Base-by-base conservation (phyloP, 2,329 filamentous ascomycete genomes). In the Lasiodiplodia citricola region DNA sequence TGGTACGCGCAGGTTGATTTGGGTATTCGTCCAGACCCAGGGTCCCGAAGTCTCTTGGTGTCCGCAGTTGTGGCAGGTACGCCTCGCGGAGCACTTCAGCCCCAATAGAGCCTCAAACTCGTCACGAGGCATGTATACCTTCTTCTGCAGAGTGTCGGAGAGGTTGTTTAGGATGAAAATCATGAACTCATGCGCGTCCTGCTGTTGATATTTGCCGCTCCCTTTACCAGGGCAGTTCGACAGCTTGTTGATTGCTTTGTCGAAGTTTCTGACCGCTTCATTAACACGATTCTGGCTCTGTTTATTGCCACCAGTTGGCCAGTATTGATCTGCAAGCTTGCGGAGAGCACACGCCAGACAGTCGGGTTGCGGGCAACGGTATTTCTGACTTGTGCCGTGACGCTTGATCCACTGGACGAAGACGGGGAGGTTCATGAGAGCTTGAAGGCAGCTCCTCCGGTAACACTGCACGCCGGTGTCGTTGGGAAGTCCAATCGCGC, bases 401-500 rank as follows among this genome's bases (percentile, higher is more conserved):
- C 37, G 41, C 0, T 64, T 57, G 67, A 60, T 66, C 63, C 68
- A 73, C 44, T 44, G 70, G 5, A 68, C 68, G 66, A 73, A 57
- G 65, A 70, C n/a, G 67, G 72, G 54, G 62, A 71, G 13, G 64
- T 69, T 66, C 54, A 70, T 47, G 60, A 71, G 54, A 23, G 51
- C 52, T 28, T 74, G 73, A 2, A 73, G 56, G 6, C 71, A 65
- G 28, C 67, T 68, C 21, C 70, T 68, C 28, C 73, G 73, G 60
- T 74, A 74, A 60, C 73, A 74, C 51, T 56, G 69, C 8, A 67
- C 64, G 31, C 57, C 50, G 10, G 37, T 52, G 31, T 70, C 69
- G 18, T 74, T 74, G 18, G 13, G 11, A 35, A 73, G 25, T 23
- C 72, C 73, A 18, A 65, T 67, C 37, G 64, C 50, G 6, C 52